Conservation (phyloP, 306 rosid genomes). For the Rosa rugosa region DNA sequence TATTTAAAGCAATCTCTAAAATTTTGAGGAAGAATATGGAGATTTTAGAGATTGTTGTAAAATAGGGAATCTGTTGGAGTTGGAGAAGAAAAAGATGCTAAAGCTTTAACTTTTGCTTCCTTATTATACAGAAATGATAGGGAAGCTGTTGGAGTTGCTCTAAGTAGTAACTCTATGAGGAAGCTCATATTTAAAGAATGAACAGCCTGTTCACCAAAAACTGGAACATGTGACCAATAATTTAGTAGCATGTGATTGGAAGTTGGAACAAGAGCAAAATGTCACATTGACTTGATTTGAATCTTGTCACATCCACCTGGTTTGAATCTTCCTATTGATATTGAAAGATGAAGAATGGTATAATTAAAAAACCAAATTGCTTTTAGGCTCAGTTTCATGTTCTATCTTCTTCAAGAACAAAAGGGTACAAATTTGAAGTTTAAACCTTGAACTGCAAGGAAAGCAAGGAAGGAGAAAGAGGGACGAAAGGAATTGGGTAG, state of each 20-base stretch:
- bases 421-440: background rate
- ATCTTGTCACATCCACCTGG: background rate
- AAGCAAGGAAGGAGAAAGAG: constrained; percentile 16
- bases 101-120: too few species aligned
- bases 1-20: too few species aligned
- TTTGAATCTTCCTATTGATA: background rate
- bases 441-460: background rate
- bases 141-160: too few species aligned
- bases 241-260: background rate
- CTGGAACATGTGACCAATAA: background rate
- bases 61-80: too few species aligned
- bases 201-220: background rate
- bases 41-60: too few species aligned
- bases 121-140: too few species aligned
- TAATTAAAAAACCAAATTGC: background rate
- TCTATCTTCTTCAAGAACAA: background rate
- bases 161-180: background rate
- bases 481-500: constrained; percentile 50
- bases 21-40: too few species aligned
- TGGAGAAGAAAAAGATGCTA: too few species aligned
- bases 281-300: background rate
- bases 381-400: background rate
- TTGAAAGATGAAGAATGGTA: background rate
- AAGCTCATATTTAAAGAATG: background rate
- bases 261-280: background rate